Base-by-base conservation (phyloP, 1,284 basidiomycete species). In the Singerocomus rubriflavus region DNA sequence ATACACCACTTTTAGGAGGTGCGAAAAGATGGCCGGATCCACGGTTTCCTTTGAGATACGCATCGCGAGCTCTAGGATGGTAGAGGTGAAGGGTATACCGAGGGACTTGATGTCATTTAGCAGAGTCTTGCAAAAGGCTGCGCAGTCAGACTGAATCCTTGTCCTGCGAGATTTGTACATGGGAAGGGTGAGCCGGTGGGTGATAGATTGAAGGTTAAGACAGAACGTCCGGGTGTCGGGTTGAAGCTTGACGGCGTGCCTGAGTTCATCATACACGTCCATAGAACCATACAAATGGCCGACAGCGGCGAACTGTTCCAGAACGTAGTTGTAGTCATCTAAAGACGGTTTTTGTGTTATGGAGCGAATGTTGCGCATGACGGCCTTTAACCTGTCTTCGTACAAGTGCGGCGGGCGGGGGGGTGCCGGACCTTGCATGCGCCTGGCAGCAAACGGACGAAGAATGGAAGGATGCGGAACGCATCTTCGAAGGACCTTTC, bases 241-340 rank as follows among this genome's bases (percentile, higher is more conserved):
- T 38, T 61, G 58, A 34, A 81, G 56, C 31, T 75, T 77, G 2
- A 63, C 39, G 27, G 68, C 49, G 29, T 68, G 61, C 29, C 62
- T 63, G 50, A 91, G 66, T 59, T 89, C 87, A 46, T 74, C 67
- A 59, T 87, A 80, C 6, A 90, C 78, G 45, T 76, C 65, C 58
- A 78, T 70, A 14, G 78, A 74, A 9, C 84, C 85, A 21, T 71
- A 58, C 57, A 81, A 72, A 60, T 91, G 78, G 6, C 88, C 88
- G 4, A 81, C 79, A 0, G 83, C 80, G 35, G 86, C 84, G 55
- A 88, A 88, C 51, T 88, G 85, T 53, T 78, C 74, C 44, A 91
- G 65, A 46, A 91, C 70, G 60, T 83, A 84, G 63, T 91, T 77
- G 64, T 85, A 91, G 64, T 91, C 88, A 3, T 80, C 77, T 45